Evolutionary conservation across 352 stramenopile genomes (phyloP), one percentile per base, ranked within the genome.

Genomic region (Globisporangium recalcitrans): DNA sequence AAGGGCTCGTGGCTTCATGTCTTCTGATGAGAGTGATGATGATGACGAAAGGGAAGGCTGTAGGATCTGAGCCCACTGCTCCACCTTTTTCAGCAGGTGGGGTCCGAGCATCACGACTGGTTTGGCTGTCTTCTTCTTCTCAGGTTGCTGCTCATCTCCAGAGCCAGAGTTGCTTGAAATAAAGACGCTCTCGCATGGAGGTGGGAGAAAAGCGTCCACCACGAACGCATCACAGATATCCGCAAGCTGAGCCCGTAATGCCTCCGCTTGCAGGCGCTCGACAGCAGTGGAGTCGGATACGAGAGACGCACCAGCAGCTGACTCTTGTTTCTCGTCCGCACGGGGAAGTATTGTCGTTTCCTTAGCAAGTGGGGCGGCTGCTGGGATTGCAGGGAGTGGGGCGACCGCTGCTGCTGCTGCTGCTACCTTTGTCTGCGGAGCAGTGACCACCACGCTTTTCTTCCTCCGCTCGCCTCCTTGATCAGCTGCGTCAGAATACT

Each of bases 41-140:
- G n/a, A n/a, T n/a, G n/a, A n/a, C n/a, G n/a, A 31, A 31, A 31
- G 27, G 27, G n/a, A n/a, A 14, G 34, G 42, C 52, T 85, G 78
- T 6, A 85, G 64, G 10, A 68, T 47, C 2, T 60, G 26, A 3
- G 66, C 53, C 80, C 80, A 90, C 1, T 57, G 47, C 0, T 52
- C 19, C 2, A 82, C 22, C 49, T 72, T 65, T 8, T 64, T 14
- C 10, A 48, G 54, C 34, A 83, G 46, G 3, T 46, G 60, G 19
- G 68, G 72, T 4, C 74, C 74, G 5, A 67, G 64, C 42, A 78
- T 42, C n/a, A 52, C 47, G 16, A 22, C 19, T 4, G 32, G 49
- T 14, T 11, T 1, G 21, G n/a, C n/a, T n/a, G n/a, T n/a, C n/a
- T 52, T 52, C 40, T 13, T 21, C 19, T 19, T 52, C 26, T 21